A percentile compares a stretch with the other conserved stretches of the same genome.
phyloP scores from a whole-genome alignment of 129 eudicot species.

The Helianthus tuberosus region DNA sequence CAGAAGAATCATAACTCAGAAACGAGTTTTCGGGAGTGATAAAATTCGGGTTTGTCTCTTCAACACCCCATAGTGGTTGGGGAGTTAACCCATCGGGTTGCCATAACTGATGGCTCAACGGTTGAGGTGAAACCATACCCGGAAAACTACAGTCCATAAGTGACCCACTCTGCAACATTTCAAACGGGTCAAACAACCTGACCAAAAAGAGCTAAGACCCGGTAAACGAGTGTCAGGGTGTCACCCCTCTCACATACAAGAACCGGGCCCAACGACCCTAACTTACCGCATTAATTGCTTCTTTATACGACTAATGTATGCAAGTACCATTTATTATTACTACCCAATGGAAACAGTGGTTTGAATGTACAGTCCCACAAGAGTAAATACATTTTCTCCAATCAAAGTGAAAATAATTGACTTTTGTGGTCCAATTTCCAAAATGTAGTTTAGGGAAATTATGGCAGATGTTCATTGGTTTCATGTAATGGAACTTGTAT shows the following conservation, averaged over 20 bases:
- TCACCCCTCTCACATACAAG: slow-evolving; percentile 29
- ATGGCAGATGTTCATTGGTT: slow-evolving; percentile 35
- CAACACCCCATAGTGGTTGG: slow-evolving; percentile 73
- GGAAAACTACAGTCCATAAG: slow-evolving; percentile 52
- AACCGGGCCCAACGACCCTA: slow-evolving; percentile 24
- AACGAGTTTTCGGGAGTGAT: slow-evolving; percentile 65
- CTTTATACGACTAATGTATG: slow-evolving; percentile 27
- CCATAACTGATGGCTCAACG: slow-evolving; percentile 57
- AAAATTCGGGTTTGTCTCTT: slow-evolving; percentile 62
- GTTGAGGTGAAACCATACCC: slow-evolving; percentile 53
- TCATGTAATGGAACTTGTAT: slow-evolving; percentile 16
- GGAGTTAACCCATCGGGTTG: slow-evolving; percentile 54
- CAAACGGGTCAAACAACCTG: slow-evolving; percentile 21
- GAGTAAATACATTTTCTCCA: slow-evolving; percentile 32
- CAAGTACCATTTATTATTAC: slow-evolving; percentile 22
- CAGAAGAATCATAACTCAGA: slow-evolving; percentile 66
- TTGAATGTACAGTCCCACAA: slow-evolving; percentile 35
- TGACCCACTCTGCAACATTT: slow-evolving; percentile 57
- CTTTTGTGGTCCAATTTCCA: slow-evolving; percentile 38
- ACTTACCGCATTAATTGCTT: slow-evolving; percentile 24
- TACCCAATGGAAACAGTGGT: slow-evolving; percentile 30
- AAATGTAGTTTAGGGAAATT: slow-evolving; percentile 23
- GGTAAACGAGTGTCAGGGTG: slow-evolving; percentile 20
- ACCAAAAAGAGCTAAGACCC: slow-evolving; percentile 11
- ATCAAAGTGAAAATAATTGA: slow-evolving; percentile 31